Base-by-base conservation (phyloP, 371 early-diverging fungal genomes). In the Syncephalastrum sp. region DNA sequence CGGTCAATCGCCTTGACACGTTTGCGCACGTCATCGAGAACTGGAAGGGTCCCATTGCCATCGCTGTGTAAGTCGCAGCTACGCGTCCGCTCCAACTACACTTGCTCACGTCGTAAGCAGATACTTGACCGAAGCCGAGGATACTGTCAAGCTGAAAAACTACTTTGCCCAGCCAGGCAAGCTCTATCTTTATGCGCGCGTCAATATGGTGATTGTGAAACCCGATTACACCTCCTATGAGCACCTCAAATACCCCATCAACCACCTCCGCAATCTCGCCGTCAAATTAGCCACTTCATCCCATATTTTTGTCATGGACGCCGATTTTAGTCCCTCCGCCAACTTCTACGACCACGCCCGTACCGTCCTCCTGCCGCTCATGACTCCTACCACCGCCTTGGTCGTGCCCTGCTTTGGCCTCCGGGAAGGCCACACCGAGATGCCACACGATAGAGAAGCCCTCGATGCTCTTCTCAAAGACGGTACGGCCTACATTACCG, bases 321-420 rank as follows among this genome's bases (percentile, higher is more conserved):
- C 85, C 4, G 87, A 87, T 54, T 87, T 87, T 59, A 67, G 77
- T 7, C 85, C 85, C 10, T 75, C 79, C 2, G 47, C 54, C 1
- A 63, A 67, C 15, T 57, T 87, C 5, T 80, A 82, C 45, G 50
- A 45, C 3, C 68, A 67, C 19, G 64, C 77, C 4, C 54, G 55
- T 21, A 56, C 67, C 3, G 45, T 54, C 1, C 52, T 82, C 4
- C 47, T 82, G 16, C 68, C 69, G 3, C 51, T 50, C 3, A 51
- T 79, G 4, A 46, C 63, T 23, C 48, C 42, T 48, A 63, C 54
- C 27, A 52, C 50, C 5, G 84, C 83, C 6, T 72, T 78, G 59
- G 81, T 84, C 3, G 66, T 86, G 1, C 86, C 86, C 10, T 84
- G 84, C 53, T 69, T 82, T 47, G 84, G 82, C 6, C 71, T 87